A percentile compares a stretch with the other conserved stretches of the same genome.
These are phyloP conservation scores for Protomyces inundatus DNA, from an alignment of 1,139 yeast genomes.

Conservation along the genomic window DNA sequence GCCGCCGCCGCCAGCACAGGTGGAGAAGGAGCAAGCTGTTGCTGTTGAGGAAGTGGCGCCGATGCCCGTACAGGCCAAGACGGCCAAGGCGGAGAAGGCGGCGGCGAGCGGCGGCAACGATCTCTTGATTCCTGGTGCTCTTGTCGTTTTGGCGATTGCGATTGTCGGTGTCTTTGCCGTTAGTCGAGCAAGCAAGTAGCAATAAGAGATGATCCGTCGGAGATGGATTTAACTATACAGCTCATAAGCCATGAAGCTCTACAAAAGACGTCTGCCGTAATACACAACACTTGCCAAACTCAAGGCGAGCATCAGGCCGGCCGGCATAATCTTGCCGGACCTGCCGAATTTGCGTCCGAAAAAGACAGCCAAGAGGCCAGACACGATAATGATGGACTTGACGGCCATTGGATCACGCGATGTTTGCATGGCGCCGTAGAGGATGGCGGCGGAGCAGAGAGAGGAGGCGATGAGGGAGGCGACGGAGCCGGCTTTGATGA, in stretches of 20 bases:
- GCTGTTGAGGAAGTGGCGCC: background rate
- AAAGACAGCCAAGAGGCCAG: background rate
- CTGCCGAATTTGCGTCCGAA: background rate
- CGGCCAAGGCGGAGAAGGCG: conserved; percentile 32
- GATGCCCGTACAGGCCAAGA: background rate
- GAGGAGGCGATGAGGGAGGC: conserved; percentile 24
- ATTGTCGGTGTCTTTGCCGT: conserved; percentile 52
- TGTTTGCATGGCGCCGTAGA: conserved; percentile 11
- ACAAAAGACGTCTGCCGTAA: conserved; percentile 11
- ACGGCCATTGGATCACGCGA: conserved; percentile 12
- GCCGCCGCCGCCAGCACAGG: conserved; percentile 15
- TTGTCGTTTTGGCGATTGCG: conserved; percentile 59
- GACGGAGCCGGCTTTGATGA: conserved; percentile 20
- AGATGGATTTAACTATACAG: background rate
- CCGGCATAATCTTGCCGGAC: conserved; percentile 21
- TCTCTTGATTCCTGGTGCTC: conserved; percentile 57
- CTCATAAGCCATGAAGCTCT: background rate
- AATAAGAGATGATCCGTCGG: background rate
- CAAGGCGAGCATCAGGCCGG: conserved; percentile 7
- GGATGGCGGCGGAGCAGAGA: conserved; percentile 15
- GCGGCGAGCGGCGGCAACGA: conserved; percentile 58
- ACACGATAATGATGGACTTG: conserved; percentile 1
- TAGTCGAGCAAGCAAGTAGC: conserved; percentile 22
- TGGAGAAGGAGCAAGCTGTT: background rate
- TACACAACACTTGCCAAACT: conserved; percentile 6